Base-by-base conservation (phyloP, 805 yeast genomes). In the Starmerella asiatica region DNA sequence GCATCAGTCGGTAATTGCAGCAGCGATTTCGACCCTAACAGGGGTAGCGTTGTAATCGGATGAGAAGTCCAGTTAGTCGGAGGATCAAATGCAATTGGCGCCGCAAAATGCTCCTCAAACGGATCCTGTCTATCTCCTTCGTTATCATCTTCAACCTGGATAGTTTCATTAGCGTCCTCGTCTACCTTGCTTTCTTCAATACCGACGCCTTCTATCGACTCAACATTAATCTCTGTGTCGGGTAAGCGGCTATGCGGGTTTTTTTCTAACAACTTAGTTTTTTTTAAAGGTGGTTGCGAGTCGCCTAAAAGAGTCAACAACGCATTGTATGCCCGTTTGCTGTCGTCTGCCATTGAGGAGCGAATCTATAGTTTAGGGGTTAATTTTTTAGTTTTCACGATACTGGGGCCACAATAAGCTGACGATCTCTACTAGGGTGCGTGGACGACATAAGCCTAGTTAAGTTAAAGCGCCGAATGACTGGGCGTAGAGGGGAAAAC, bases 61-160 rank as follows among this genome's bases (percentile, higher is more conserved):
- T 36, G 36, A 2, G 60, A 49, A 29, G 43, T 51, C 45, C 60
- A 53, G 26, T 46, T 48, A 19, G 18, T 11, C 33, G 61, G 56
- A 15, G 45, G 51, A 5, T 59, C 59, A 26, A 60, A 48, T 37
- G 28, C 48, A n/a, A 50, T 46, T 1, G 70, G 63, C 17, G 64
- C 60, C 35, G 76, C 78, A 58, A 79, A 86, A 56, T 86, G 97
- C 11, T 60, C 53, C 45, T 80, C 81, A 50, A 81, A 85, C 0
- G 93, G 82, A 59, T 88, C 95, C 6, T 59, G 55, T 9, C 48
- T 38, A 34, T 61, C 64, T 4, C 58, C 65, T 15, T 61, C 67
- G 34, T 59, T 57, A 19, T 61, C 68, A 11, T 61, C 67, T 5
- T 54, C 67, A 4, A 49, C 60, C 11, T 44, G 50, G 19, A 60